phyloP scores from a whole-genome alignment of 768 basidiomycete genomes.

The Tylopilus cervinicoccineus region DNA sequence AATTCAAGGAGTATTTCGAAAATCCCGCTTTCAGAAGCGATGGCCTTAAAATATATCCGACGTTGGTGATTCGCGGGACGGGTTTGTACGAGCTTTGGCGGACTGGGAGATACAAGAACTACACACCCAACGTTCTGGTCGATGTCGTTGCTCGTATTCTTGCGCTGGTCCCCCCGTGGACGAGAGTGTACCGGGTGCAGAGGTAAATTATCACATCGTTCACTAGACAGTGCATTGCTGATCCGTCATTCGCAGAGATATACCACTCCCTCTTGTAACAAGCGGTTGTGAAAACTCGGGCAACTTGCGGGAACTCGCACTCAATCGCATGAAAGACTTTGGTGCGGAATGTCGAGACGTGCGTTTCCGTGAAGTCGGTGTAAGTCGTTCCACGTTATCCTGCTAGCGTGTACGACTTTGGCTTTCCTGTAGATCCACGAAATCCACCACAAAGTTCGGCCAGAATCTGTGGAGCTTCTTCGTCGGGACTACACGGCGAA shows the following conservation, averaged over 20 bases:
- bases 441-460: slow-evolving; percentile 96
- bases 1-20: slow-evolving; percentile 99
- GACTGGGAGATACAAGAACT: slow-evolving; percentile 98
- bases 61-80: slow-evolving; percentile 95
- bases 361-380: slow-evolving; percentile 95
- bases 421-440: slow-evolving; percentile 74
- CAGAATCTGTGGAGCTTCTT: slow-evolving; percentile 92
- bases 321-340: slow-evolving; percentile 99
- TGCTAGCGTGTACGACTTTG: background rate
- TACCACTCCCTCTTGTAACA: slow-evolving; percentile 92
- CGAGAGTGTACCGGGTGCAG: slow-evolving; percentile 95
- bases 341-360: slow-evolving; percentile 97
- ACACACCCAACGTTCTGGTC: slow-evolving; percentile 97
- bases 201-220: slow-evolving; percentile 47
- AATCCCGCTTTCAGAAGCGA: slow-evolving; percentile 97
- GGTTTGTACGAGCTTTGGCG: slow-evolving; percentile 95
- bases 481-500: slow-evolving; percentile 95
- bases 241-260: slow-evolving; percentile 58
- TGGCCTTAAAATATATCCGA: slow-evolving; percentile 97
- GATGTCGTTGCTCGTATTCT: slow-evolving; percentile 96
- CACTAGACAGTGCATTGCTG: background rate
- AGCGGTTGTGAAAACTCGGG: slow-evolving; percentile 98
- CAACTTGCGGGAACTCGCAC: slow-evolving; percentile 91
- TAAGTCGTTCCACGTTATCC: slow-evolving; percentile 37
- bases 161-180: slow-evolving; percentile 98